Evolutionary conservation across 106 monocot species (phyloP).

Genomic region (Phalaenopsis aphrodite): DNA sequence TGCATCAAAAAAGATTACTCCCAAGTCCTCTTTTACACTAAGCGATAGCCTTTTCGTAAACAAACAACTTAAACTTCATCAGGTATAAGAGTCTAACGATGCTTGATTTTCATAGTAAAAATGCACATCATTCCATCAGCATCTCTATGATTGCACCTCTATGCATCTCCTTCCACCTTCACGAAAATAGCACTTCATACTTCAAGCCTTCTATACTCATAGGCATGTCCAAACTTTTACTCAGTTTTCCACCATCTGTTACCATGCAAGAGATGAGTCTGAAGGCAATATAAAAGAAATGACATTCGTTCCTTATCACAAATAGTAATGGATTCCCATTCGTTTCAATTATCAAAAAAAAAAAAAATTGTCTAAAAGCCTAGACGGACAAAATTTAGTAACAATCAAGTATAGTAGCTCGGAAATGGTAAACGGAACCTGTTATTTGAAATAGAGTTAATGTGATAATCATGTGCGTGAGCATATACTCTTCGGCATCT

Average conservation of each 20-base stretch:
- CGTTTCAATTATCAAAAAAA: not conserved
- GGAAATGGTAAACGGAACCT: slow-evolving; percentile 31
- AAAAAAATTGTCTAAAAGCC: not conserved
- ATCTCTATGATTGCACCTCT: no score
- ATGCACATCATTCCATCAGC: no score
- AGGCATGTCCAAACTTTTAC: not conserved
- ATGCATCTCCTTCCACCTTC: no score
- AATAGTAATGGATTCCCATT: not conserved
- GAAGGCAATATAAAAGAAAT: not conserved
- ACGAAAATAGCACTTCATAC: no score
- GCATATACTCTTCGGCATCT: slow-evolving; percentile 77
- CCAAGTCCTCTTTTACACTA: no score
- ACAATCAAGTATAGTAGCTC: not conserved
- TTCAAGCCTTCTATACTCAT: no score
- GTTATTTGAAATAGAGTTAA: slow-evolving; percentile 90
- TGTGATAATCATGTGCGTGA: slow-evolving; percentile 95
- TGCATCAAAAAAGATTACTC: no score
- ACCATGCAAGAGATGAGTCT: not conserved
- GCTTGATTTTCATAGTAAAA: no score
- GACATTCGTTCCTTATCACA: not conserved
- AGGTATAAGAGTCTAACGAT: no score
- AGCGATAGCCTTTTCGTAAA: no score
- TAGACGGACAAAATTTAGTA: not conserved
- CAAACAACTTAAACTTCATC: no score
- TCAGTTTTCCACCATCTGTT: not conserved